Percentiles rank a stretch among this genome's conserved stretches.
Conservation (phyloP, 2,329 filamentous ascomycete species). For the Arachnopeziza araneosa region DNA sequence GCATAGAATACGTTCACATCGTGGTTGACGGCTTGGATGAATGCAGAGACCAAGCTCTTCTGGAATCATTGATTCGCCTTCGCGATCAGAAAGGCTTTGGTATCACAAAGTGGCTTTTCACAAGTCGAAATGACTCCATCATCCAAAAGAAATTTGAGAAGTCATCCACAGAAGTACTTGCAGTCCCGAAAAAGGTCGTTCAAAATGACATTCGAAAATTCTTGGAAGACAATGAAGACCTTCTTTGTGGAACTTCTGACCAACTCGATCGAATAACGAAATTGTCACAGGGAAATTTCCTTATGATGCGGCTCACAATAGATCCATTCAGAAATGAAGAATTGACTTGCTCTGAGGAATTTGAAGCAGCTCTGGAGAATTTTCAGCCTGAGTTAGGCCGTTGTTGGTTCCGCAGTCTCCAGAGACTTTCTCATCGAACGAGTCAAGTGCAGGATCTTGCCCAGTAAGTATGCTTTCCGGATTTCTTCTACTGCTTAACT, state of each 20-base stretch:
- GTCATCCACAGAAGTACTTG: conserved; percentile 1
- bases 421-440: conserved; percentile 2
- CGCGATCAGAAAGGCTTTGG: not conserved
- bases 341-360: conserved; percentile 9
- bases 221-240: conserved; percentile 1
- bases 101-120: conserved; percentile 9
- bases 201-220: conserved; percentile 4
- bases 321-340: conserved; percentile 5
- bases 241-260: conserved; percentile 4
- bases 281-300: conserved; percentile 9
- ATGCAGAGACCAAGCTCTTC: conserved; percentile 3
- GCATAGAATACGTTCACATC: conserved; percentile 3
- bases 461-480: not conserved
- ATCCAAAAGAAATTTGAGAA: conserved; percentile 5
- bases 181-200: conserved; percentile 2
- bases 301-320: conserved; percentile 6
- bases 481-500: not conserved
- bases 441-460: conserved; percentile 10
- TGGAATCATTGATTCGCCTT: conserved; percentile 1
- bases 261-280: conserved; percentile 3
- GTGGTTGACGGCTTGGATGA: conserved; percentile 12
- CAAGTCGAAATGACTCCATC: conserved; percentile 6
- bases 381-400: conserved; percentile 6
- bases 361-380: conserved; percentile 4
- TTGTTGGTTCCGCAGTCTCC: conserved; percentile 7